These are phyloP conservation scores for Venturiaceae sp. DNA, from an alignment of 2,329 filamentous ascomycete genomes.

Conservation along the genomic window DNA sequence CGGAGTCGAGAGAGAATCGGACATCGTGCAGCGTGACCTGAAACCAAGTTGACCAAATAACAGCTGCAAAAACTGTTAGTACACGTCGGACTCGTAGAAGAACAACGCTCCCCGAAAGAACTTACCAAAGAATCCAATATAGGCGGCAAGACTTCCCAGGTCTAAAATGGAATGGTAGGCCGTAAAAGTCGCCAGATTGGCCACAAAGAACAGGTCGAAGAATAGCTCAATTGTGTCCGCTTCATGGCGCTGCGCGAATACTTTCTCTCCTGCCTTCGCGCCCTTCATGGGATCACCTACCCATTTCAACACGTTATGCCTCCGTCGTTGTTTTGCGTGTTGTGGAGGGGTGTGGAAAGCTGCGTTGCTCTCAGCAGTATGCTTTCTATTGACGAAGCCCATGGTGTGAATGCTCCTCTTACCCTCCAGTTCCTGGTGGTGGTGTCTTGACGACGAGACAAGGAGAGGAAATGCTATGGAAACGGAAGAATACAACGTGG, in stretches of 20 bases:
- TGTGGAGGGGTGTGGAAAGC: not conserved
- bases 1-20: slow-evolving; percentile 26
- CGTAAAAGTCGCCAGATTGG: slow-evolving; percentile 29
- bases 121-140: slow-evolving; percentile 26
- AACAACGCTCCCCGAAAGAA: too few species aligned
- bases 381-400: not conserved
- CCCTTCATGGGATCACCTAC: slow-evolving; percentile 25
- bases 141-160: slow-evolving; percentile 20
- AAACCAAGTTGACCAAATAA: slow-evolving; percentile 28
- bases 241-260: slow-evolving; percentile 20
- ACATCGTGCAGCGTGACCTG: slow-evolving; percentile 29
- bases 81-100: too few species aligned
- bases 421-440: not conserved
- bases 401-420: too few species aligned
- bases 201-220: slow-evolving; percentile 24
- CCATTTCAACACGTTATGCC: slow-evolving; percentile 12
- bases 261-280: slow-evolving; percentile 23
- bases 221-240: slow-evolving; percentile 28
- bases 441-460: not conserved
- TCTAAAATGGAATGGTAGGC: slow-evolving; percentile 12
- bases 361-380: not conserved
- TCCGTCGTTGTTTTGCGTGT: not conserved
- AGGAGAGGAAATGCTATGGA: not conserved
- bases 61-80: slow-evolving; percentile 10
- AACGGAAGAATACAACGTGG: not conserved